A percentile compares a stretch with the other conserved stretches of the same genome.
Conservation (phyloP, 805 yeast genomes). For the Yarrowia sp. region DNA sequence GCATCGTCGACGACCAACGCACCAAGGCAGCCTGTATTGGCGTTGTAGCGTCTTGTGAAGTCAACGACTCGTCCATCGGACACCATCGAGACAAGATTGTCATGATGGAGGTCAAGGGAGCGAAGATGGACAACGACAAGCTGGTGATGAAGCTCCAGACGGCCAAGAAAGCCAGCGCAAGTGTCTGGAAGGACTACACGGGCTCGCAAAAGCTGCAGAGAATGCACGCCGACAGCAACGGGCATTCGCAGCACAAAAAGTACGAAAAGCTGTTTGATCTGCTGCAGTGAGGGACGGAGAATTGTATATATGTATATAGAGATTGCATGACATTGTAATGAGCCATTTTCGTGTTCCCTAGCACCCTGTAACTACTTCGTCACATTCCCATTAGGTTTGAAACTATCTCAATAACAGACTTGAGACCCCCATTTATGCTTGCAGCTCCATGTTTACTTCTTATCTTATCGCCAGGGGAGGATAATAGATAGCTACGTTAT, state of each 20-base stretch:
- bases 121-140: conserved; percentile 8
- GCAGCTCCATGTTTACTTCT: background rate
- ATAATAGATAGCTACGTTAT: too few relatives aligned
- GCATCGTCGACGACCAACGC: conserved; percentile 46
- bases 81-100: conserved; percentile 14
- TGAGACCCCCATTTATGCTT: background rate
- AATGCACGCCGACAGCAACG: conserved; percentile 6
- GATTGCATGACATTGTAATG: conserved; percentile 1
- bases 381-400: too few relatives aligned
- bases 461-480: too few relatives aligned
- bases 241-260: background rate
- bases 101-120: conserved; percentile 20
- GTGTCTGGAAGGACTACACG: conserved; percentile 12
- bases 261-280: conserved; percentile 15
- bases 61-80: conserved; percentile 2
- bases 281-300: background rate
- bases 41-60: conserved; percentile 35
- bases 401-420: background rate
- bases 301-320: conserved; percentile 8
- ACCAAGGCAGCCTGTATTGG: conserved; percentile 51
- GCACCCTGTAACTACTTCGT: too few relatives aligned
- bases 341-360: too few relatives aligned
- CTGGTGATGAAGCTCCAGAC: conserved; percentile 9
- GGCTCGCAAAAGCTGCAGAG: conserved; percentile 19
- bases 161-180: background rate